phyloP scores from a whole-genome alignment of 2,329 filamentous ascomycete genomes.

The Delphinella strobiligena region DNA sequence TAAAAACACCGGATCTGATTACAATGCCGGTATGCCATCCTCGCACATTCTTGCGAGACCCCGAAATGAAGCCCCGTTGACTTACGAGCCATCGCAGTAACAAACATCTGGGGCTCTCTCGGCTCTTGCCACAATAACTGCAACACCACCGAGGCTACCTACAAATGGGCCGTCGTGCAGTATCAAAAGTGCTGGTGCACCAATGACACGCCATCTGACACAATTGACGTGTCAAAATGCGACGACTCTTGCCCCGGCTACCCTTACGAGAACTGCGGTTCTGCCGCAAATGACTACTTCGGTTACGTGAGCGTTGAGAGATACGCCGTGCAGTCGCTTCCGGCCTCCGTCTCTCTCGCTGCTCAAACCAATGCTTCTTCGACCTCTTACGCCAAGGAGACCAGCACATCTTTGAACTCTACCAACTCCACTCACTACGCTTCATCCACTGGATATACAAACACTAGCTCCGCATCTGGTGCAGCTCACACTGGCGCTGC shows the following conservation, averaged over 20 bases:
- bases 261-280: neutral
- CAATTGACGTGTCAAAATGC: neutral
- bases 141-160: neutral
- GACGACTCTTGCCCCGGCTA: neutral
- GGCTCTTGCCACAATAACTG: no score
- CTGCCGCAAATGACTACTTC: neutral
- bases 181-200: neutral
- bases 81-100: no score
- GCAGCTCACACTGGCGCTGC: neutral
- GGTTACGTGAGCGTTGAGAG: neutral
- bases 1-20: no score
- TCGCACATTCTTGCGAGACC: no score
- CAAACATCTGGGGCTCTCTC: no score
- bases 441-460: neutral
- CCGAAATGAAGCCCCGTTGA: no score
- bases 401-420: neutral
- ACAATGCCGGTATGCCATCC: no score
- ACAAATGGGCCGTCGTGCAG: neutral
- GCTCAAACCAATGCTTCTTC: neutral
- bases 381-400: neutral
- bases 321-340: neutral
- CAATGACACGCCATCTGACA: neutral
- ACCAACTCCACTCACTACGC: neutral
- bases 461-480: neutral
- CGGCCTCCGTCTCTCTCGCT: neutral